Evolutionary conservation across 2,329 filamentous ascomycete species (phyloP), one percentile per base, ranked within the genome.

Genomic region (Cercospora sp.): DNA sequence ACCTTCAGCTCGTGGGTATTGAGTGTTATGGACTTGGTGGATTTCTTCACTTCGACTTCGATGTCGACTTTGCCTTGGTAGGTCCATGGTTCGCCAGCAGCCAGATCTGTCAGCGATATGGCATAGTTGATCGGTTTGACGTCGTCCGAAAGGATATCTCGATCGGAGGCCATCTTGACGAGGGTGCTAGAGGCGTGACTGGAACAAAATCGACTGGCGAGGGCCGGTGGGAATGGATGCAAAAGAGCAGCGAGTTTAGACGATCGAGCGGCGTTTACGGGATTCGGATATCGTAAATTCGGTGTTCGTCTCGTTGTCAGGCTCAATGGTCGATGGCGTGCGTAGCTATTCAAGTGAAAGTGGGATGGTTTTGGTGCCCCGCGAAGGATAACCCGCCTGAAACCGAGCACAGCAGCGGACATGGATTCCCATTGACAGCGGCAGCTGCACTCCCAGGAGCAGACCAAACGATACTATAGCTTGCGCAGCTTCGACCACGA

Each of bases 41-140:
- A 82, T 78, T 90, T 88, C 73, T 86, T 85, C 79, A 98, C 85
- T 68, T 90, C 88, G 68, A 90, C 85, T 73, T 91, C 87, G 79
- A 99, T 96, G 72, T 88, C 90, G 71, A 97, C 92, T 20, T 86
- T 89, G 72, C 95, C 95, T 82, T 94, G 88, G 83, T 94, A 99
- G 68, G 87, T 88, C 89, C 94, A 97, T 68, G 82, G 82, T 65
- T 86, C 87, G 71, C 87, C 86, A 64, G 89, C 82, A 74, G 97
- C 90, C 71, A 99, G 83, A 74, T 95, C 90, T 77, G 85, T 88
- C 74, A 99, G 87, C 65, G 90, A 92, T 72, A 99, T 85, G 76
- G 88, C 84, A 82, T 99, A 99, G 83, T 98, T 93, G 70, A 85
- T 83, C 2, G 95, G 93, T 82, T 93, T 94, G 78, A 94, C 88